These are phyloP conservation scores for Corniculantispora saksenae DNA, from an alignment of 2,329 filamentous ascomycete genomes.

Conservation along the genomic window DNA sequence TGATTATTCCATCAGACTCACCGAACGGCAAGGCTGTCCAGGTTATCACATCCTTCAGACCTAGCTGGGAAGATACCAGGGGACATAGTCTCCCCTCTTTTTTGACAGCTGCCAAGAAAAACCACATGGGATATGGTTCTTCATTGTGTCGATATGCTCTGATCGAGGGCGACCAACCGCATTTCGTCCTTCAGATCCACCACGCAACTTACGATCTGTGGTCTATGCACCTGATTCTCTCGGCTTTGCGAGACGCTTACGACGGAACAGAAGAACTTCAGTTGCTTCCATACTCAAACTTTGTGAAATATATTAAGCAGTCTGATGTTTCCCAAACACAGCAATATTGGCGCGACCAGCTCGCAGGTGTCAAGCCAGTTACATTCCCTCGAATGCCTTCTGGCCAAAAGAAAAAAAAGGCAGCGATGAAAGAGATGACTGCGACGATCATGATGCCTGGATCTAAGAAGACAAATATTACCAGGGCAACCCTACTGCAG, in stretches of 20 bases:
- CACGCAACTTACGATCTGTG: conserved; percentile 10
- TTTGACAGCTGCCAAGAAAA: neutral
- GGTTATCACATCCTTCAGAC: neutral
- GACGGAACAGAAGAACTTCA: neutral
- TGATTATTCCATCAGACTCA: conserved; percentile 4
- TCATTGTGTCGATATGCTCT: conserved; percentile 1
- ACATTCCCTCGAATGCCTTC: neutral
- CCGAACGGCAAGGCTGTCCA: conserved; percentile 14
- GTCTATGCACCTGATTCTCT: conserved; percentile 1
- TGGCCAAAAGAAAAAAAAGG: neutral
- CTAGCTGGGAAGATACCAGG: neutral
- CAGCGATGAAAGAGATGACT: neutral
- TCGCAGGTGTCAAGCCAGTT: neutral
- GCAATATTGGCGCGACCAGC: conserved; percentile 6
- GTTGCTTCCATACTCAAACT: neutral
- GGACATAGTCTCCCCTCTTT: neutral
- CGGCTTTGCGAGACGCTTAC: neutral
- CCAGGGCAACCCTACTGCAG: neutral
- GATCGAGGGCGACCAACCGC: neutral
- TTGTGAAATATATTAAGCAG: neutral
- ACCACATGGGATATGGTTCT: neutral
- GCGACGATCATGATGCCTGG: neutral
- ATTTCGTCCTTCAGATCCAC: neutral
- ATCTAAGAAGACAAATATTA: neutral
- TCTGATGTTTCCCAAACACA: neutral